Evolutionary conservation across 2,329 filamentous ascomycete genomes (phyloP).

Genomic region (Dactylonectria estremocensis): DNA sequence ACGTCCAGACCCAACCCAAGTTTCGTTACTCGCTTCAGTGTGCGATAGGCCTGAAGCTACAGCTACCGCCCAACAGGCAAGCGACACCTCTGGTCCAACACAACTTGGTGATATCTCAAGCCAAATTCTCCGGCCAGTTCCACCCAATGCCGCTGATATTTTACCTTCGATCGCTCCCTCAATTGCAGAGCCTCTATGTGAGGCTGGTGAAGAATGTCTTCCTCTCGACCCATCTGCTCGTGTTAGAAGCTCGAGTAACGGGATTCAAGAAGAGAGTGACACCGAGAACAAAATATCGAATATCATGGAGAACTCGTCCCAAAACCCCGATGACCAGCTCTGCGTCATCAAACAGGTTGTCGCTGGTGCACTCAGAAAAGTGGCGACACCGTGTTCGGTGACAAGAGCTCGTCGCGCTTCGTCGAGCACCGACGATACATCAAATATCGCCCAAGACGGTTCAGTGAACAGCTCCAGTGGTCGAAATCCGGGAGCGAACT

Average conservation of each 20-base stretch:
- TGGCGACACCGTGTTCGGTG: constrained; percentile 38
- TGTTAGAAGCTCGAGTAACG: neutral
- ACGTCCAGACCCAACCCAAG: neutral
- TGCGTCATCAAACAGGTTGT: constrained; percentile 38
- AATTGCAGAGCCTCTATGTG: neutral
- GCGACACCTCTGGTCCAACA: neutral
- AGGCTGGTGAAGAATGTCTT: neutral
- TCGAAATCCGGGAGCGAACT: neutral
- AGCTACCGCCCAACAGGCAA: neutral
- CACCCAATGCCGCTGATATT: neutral
- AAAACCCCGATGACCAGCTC: constrained; percentile 33
- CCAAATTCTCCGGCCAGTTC: neutral
- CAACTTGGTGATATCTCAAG: neutral
- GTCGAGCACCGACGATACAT: neutral
- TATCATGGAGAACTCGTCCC: neutral
- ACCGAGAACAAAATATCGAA: neutral
- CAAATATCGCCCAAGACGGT: neutral
- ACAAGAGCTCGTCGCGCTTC: constrained; percentile 4
- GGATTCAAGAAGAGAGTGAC: neutral
- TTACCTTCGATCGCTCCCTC: neutral
- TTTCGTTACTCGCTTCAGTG: neutral
- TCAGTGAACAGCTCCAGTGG: neutral
- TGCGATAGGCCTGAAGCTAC: neutral
- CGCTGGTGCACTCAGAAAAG: constrained; percentile 26
- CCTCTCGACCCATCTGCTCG: neutral